A percentile compares a stretch with the other conserved stretches of the same genome.
Conservation (phyloP, 2,329 filamentous ascomycete species). For the Aspergillus puulaauensis region DNA sequence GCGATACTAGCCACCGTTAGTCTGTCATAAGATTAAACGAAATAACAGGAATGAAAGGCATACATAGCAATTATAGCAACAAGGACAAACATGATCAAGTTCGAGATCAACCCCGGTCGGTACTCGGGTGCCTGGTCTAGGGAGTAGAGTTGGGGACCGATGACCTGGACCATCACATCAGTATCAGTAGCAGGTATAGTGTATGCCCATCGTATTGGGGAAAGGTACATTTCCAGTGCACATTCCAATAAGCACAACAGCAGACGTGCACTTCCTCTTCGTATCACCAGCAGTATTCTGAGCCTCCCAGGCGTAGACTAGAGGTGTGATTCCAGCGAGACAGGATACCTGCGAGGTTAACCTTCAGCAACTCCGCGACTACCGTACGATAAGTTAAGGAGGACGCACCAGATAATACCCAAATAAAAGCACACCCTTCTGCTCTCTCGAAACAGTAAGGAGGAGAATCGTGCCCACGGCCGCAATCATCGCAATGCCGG, state of each 20-base stretch:
- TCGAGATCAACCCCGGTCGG: conserved; percentile 33
- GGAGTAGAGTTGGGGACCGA: conserved; percentile 37
- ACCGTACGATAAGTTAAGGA: too few species aligned
- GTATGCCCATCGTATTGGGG: background rate
- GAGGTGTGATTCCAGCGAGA: conserved; percentile 35
- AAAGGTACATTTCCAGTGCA: conserved; percentile 32
- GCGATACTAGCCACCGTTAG: conserved; percentile 18
- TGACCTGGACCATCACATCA: conserved; percentile 9
- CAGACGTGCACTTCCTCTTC: conserved; percentile 38
- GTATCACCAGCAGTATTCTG: conserved; percentile 40
- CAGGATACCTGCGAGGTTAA: conserved; percentile 22
- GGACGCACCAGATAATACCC: conserved; percentile 50
- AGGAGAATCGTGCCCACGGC: conserved; percentile 48
- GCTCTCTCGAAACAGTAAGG: conserved; percentile 47
- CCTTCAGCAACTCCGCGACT: too few species aligned
- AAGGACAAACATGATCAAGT: conserved; percentile 34
- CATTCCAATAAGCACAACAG: conserved; percentile 37
- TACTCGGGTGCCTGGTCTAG: conserved; percentile 35
- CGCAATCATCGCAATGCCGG: conserved; percentile 39
- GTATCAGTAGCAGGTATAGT: background rate
- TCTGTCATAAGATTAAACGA: background rate
- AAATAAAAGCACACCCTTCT: conserved; percentile 52
- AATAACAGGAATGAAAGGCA: background rate
- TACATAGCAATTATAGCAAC: conserved; percentile 29
- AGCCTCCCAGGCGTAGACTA: conserved; percentile 38